Evolutionary conservation across 2,329 filamentous ascomycete genomes (phyloP), one percentile per base, ranked within the genome.

Genomic region (Zymoseptoria passerinii): DNA sequence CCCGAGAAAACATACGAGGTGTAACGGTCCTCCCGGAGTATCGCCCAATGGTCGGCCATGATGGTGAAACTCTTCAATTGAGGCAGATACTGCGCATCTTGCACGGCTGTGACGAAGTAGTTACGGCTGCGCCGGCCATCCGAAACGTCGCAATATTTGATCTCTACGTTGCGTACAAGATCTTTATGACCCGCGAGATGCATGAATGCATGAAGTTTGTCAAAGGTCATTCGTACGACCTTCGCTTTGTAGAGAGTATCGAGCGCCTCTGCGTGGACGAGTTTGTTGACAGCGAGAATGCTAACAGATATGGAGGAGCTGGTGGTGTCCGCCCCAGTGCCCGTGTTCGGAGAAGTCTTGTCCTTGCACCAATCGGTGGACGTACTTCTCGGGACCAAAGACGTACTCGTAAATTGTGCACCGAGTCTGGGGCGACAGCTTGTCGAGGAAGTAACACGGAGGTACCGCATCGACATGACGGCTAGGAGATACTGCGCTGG

Each of bases 181-280:
- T 23, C 28, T 7, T 20, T 9, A 29, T 3, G 49, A n/a, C 13
- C 9, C 16, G 19, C 49, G 29, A 49, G 28, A 48, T 16, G 10
- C 29, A 20, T 10, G n/a, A n/a, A n/a, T n/a, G n/a, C n/a, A n/a
- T n/a, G n/a, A n/a, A n/a, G n/a, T n/a, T n/a, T n/a, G n/a, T n/a
- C n/a, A n/a, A 61, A 56, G 8, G 50, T 62, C 1, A 44, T 10
- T 7, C 56, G 52, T 28, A 59, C 28, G 18, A n/a, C 56, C 52
- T 57, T 61, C 20, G 44, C 20, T 23, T 58, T 51, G 50, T 58
- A 62, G 52, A 64, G 57, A 4, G 61, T 48, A 2, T 60, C 52
- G 9, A 56, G 44, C 8, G 57, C 57, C 49, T 64, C 58, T 8
- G 23, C 19, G 50, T 57, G 56, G 18, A 59, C 57, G 18, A 54